Evolutionary conservation across 2,329 filamentous ascomycete genomes (phyloP).

Genomic region (Graphiopsis chlorocephala): DNA sequence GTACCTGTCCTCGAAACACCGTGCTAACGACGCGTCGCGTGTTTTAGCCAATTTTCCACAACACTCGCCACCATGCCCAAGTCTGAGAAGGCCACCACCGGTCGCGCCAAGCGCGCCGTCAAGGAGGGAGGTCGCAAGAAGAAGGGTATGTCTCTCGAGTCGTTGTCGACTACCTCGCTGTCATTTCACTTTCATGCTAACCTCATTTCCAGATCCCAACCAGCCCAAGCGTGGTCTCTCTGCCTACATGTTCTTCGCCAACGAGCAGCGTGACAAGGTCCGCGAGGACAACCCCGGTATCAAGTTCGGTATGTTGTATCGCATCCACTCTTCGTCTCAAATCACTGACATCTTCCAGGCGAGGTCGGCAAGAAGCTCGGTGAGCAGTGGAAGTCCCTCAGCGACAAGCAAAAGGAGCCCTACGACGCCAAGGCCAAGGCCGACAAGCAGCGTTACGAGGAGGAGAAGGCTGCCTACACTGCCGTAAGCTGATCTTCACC

Average conservation of each 20-base stretch:
- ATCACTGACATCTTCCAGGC: slow-evolving; percentile 48
- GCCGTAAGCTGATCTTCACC: slow-evolving; percentile 54
- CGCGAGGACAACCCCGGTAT: slow-evolving; percentile 98
- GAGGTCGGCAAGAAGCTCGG: slow-evolving; percentile 98
- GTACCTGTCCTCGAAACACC: neutral
- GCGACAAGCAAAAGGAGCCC: slow-evolving; percentile 85
- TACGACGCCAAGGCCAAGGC: slow-evolving; percentile 95
- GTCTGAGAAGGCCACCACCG: slow-evolving; percentile 59
- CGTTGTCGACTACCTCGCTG: slow-evolving; percentile 3
- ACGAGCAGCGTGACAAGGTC: slow-evolving; percentile 97
- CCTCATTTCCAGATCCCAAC: slow-evolving; percentile 70
- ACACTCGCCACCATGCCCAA: slow-evolving; percentile 60
- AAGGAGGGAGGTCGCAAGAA: slow-evolving; percentile 59
- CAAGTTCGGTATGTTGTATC: slow-evolving; percentile 70
- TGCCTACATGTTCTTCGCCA: slow-evolving; percentile 99
- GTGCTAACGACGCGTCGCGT: slow-evolving; percentile 14
- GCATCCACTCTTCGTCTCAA: neutral
- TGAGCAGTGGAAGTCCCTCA: slow-evolving; percentile 97
- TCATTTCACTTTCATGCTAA: slow-evolving; percentile 17
- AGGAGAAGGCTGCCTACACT: slow-evolving; percentile 92
- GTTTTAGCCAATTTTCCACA: slow-evolving; percentile 4
- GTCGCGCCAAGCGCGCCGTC: slow-evolving; percentile 48
- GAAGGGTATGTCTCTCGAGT: slow-evolving; percentile 57
- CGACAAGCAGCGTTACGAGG: slow-evolving; percentile 99
- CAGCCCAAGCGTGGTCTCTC: slow-evolving; percentile 98